These are phyloP conservation scores for Medakamo hakoo DNA, from an alignment of 139 green algal species.

Conservation along the genomic window DNA sequence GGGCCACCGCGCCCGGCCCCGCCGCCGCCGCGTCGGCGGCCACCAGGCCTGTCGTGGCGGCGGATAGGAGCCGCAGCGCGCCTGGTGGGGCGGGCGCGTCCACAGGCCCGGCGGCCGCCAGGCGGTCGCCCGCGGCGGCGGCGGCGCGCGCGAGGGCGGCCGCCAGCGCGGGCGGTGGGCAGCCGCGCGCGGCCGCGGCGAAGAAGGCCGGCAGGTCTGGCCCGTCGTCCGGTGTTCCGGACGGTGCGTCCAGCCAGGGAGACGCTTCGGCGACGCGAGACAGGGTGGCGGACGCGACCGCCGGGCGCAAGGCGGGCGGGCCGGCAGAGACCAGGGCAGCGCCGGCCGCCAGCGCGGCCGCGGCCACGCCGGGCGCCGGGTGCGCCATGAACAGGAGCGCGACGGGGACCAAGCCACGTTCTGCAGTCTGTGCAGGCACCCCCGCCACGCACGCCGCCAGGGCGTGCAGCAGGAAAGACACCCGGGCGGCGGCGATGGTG, in stretches of 20 bases:
- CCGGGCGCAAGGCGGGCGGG: not conserved
- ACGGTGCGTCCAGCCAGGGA: too few species aligned
- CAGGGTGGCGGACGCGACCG: not conserved
- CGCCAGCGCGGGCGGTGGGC: too few species aligned
- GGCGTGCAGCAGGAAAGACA: conserved; percentile 16
- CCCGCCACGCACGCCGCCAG: conserved; percentile 11
- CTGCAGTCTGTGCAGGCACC: conserved; percentile 5
- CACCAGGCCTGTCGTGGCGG: conserved; percentile 2
- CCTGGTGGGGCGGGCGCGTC: too few species aligned
- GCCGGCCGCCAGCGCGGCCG: conserved; percentile 16
- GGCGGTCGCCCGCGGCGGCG: too few species aligned
- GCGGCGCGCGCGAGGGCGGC: too few species aligned
- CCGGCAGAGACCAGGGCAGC: conserved; percentile 18
- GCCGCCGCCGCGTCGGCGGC: not conserved
- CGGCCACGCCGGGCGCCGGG: conserved; percentile 6
- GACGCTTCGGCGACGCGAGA: conserved; percentile 3
- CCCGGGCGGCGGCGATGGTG: conserved; percentile 10
- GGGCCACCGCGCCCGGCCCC: not conserved
- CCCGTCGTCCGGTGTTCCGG: too few species aligned
- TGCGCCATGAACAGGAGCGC: conserved; percentile 21
- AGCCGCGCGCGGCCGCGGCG: too few species aligned
- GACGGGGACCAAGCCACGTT: conserved; percentile 10
- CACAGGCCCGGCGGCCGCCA: too few species aligned
- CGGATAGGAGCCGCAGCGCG: conserved; percentile 8
- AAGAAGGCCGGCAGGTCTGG: too few species aligned